Evolutionary conservation across 1,284 basidiomycete genomes (phyloP).

Genomic region (Sanghuangporus weigelae): DNA sequence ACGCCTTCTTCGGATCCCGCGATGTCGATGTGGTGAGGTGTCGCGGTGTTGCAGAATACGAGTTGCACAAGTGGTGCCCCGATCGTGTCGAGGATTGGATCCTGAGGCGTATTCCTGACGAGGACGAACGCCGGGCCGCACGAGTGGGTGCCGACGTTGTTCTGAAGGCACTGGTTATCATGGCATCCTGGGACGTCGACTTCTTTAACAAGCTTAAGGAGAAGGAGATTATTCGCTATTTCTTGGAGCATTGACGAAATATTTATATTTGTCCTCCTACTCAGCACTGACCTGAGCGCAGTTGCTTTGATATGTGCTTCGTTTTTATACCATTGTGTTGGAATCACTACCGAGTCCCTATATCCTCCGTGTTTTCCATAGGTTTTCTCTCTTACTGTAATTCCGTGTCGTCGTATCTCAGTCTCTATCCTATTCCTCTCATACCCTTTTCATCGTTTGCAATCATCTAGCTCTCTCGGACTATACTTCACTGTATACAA

Average conservation of each 20-base stretch:
- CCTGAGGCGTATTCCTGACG: background rate
- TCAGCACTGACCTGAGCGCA: background rate
- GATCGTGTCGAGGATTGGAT: slow-evolving; percentile 46
- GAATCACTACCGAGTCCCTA: too few species aligned
- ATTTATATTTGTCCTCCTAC: background rate
- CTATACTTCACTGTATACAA: too few species aligned
- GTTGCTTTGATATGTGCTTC: too few species aligned
- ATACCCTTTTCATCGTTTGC: too few species aligned
- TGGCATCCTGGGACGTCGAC: background rate
- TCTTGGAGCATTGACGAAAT: background rate
- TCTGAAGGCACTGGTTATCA: background rate
- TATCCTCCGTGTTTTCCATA: too few species aligned
- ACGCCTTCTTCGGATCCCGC: slow-evolving; percentile 28
- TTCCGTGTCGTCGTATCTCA: too few species aligned
- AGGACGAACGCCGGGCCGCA: background rate
- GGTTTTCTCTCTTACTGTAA: too few species aligned
- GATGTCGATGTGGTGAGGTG: slow-evolving; percentile 23
- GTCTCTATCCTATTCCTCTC: too few species aligned
- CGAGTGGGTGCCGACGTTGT: background rate
- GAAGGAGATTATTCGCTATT: background rate
- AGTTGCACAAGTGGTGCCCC: slow-evolving; percentile 70
- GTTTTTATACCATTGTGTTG: too few species aligned
- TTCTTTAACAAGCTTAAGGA: background rate
- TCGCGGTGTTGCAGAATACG: slow-evolving; percentile 41
- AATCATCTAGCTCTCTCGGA: too few species aligned